Percentiles rank a stretch among this genome's conserved stretches.
Evolutionary conservation across 306 rosid species (phyloP).

Genomic region (Citrullus mucosospermus): DNA sequence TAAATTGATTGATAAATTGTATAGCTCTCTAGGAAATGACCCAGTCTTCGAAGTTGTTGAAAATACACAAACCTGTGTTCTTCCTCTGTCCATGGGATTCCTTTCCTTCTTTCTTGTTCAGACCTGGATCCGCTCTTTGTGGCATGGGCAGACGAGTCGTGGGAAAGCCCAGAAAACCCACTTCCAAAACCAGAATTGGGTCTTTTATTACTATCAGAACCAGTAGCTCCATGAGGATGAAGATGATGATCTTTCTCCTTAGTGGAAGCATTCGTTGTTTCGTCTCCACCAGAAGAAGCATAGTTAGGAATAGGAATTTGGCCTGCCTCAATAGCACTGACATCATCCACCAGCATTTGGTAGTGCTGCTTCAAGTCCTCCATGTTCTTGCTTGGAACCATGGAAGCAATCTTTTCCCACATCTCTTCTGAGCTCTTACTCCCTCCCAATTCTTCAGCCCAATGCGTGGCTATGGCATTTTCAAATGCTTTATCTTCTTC

Average conservation of each 20-base stretch:
- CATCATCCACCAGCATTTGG: slow-evolving; percentile 58
- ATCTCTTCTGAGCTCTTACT: slow-evolving; percentile 36
- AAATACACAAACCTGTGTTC: slow-evolving; percentile 68
- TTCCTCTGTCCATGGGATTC: slow-evolving; percentile 98
- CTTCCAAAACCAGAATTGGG: slow-evolving; percentile 43
- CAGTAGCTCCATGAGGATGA: slow-evolving; percentile 32
- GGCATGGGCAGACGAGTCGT: slow-evolving; percentile 43
- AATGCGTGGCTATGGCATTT: slow-evolving; percentile 76
- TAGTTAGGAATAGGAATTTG: slow-evolving; percentile 53
- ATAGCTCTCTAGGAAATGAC: not conserved
- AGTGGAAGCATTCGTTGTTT: slow-evolving; percentile 31
- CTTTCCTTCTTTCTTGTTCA: slow-evolving; percentile 89
- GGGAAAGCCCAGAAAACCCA: slow-evolving; percentile 56
- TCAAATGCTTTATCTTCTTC: slow-evolving; percentile 92
- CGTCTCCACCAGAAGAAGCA: slow-evolving; percentile 9
- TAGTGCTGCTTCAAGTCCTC: slow-evolving; percentile 75
- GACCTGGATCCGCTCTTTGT: slow-evolving; percentile 80
- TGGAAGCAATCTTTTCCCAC: slow-evolving; percentile 77
- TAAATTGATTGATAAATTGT: not conserved
- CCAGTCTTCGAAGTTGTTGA: not conserved
- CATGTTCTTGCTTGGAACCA: slow-evolving; percentile 56
- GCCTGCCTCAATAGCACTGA: slow-evolving; percentile 68
- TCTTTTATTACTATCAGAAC: slow-evolving; percentile 42
- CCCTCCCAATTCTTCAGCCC: slow-evolving; percentile 34
- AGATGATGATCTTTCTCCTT: slow-evolving; percentile 44